A percentile compares a stretch with the other conserved stretches of the same genome.
These are phyloP conservation scores for Colletotrichum chrysophilum DNA, from an alignment of 2,329 filamentous ascomycete species.

Conservation along the genomic window DNA sequence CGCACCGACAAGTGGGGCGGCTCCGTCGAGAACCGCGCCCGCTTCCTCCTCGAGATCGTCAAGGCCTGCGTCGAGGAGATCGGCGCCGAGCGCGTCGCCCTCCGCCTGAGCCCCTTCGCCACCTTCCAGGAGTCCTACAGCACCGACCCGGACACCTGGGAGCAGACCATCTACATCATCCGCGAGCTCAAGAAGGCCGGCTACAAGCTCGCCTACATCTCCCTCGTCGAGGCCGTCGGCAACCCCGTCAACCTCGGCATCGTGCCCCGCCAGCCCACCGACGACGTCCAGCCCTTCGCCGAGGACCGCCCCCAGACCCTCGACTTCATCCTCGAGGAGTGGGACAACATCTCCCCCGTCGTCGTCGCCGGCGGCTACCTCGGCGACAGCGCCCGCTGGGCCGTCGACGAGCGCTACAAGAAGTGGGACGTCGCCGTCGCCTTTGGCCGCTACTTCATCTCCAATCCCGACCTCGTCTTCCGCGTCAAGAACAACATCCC, in stretches of 20 bases:
- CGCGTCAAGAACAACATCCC: slow-evolving; percentile 40
- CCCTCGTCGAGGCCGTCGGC: slow-evolving; percentile 40
- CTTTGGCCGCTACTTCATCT: slow-evolving; percentile 42
- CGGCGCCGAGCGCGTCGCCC: slow-evolving; percentile 38
- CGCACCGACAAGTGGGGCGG: slow-evolving; percentile 58
- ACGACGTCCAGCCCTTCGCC: slow-evolving; percentile 20
- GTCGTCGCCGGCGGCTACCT: slow-evolving; percentile 34
- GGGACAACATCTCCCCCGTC: slow-evolving; percentile 31
- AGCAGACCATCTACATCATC: slow-evolving; percentile 32
- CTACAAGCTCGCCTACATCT: slow-evolving; percentile 36
- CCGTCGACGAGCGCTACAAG: slow-evolving; percentile 31
- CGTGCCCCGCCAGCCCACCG: slow-evolving; percentile 20
- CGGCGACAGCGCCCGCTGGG: slow-evolving; percentile 24
- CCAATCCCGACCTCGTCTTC: slow-evolving; percentile 48
- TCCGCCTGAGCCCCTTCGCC: slow-evolving; percentile 36
- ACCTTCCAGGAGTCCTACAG: slow-evolving; percentile 32
- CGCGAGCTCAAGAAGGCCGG: slow-evolving; percentile 27
- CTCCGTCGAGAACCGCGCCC: slow-evolving; percentile 56
- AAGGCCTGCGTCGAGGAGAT: slow-evolving; percentile 41
- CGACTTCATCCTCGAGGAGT: slow-evolving; percentile 33
- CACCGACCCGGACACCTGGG: slow-evolving; percentile 27
- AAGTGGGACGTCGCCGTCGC: slow-evolving; percentile 31
- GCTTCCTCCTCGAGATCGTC: slow-evolving; percentile 56
- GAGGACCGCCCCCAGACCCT: slow-evolving; percentile 26
- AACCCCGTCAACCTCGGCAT: slow-evolving; percentile 25